Evolutionary conservation across 495 filamentous ascomycete species (phyloP).

Genomic region (Aspergillus affinis): DNA sequence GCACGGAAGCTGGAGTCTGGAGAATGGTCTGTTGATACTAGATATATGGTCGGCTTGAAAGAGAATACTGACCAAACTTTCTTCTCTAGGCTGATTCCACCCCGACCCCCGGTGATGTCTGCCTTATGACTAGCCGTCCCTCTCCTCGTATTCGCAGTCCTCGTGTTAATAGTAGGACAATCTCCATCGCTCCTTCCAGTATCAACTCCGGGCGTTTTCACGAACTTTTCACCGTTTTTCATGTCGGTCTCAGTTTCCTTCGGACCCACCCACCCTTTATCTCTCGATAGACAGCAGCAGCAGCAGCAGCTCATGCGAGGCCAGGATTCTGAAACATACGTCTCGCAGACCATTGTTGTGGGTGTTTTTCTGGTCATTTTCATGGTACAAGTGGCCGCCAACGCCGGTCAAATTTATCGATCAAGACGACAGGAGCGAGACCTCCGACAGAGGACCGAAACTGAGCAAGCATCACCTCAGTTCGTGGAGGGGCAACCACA

Average conservation of each 20-base stretch:
- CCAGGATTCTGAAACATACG: conserved; percentile 24
- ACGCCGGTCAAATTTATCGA: conserved; percentile 33
- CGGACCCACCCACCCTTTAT: conserved; percentile 23
- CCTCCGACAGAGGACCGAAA: conserved; percentile 6
- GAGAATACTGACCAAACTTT: conserved; percentile 17
- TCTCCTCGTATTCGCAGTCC: conserved; percentile 40
- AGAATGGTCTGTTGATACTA: conserved; percentile 60
- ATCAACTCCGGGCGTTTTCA: conserved; percentile 30
- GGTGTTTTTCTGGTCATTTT: conserved; percentile 38
- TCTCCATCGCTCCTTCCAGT: conserved; percentile 22
- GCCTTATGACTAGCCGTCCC: conserved; percentile 54
- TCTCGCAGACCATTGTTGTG: conserved; percentile 39
- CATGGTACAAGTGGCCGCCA: conserved; percentile 33
- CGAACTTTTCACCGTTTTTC: conserved; percentile 35
- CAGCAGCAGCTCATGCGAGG: background rate
- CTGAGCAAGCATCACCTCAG: conserved; percentile 6
- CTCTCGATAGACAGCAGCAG: conserved; percentile 12
- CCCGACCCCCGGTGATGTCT: conserved; percentile 34
- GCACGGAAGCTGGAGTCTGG: conserved; percentile 68
- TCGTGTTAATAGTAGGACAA: conserved; percentile 28
- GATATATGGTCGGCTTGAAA: background rate
- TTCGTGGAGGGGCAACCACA: background rate
- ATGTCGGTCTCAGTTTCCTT: conserved; percentile 46
- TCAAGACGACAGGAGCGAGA: conserved; percentile 20
- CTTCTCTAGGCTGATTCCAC: conserved; percentile 30